Percentiles rank a stretch among this genome's conserved stretches.
These are phyloP conservation scores for Hysterangium stoloniferum DNA, from an alignment of 768 basidiomycete genomes.

Conservation along the genomic window DNA sequence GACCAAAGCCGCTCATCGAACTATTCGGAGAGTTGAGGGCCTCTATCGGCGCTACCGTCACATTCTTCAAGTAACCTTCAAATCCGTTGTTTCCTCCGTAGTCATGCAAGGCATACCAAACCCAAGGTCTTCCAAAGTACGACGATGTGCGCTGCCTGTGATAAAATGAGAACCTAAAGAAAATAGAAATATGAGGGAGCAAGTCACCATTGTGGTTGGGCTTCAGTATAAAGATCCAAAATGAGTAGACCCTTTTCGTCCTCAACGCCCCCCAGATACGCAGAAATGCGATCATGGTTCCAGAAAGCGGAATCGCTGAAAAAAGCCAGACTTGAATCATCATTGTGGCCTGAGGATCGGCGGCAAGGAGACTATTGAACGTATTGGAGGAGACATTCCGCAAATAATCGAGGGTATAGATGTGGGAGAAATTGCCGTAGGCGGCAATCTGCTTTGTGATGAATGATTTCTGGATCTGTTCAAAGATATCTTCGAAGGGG, in stretches of 20 bases:
- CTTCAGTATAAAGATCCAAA: slow-evolving; percentile 34
- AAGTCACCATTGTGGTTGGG: slow-evolving; percentile 35
- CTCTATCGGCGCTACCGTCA: slow-evolving; percentile 25
- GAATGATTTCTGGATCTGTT: slow-evolving; percentile 30
- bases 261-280: slow-evolving; percentile 32
- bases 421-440: slow-evolving; percentile 32
- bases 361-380: slow-evolving; percentile 29
- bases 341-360: slow-evolving; percentile 34
- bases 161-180: too few relatives aligned
- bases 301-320: slow-evolving; percentile 29
- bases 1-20: slow-evolving; percentile 32
- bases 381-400: slow-evolving; percentile 27
- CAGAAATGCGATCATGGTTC: slow-evolving; percentile 32
- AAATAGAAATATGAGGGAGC: too few relatives aligned
- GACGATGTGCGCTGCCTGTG: slow-evolving; percentile 24
- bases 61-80: slow-evolving; percentile 30
- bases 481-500: slow-evolving; percentile 32
- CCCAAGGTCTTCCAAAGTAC: slow-evolving; percentile 34
- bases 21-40: slow-evolving; percentile 25
- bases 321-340: slow-evolving; percentile 38
- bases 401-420: slow-evolving; percentile 31
- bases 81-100: slow-evolving; percentile 33
- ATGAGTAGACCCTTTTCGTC: slow-evolving; percentile 33
- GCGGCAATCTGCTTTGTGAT: slow-evolving; percentile 30
- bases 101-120: slow-evolving; percentile 36